Conservation (phyloP, 805 yeast genomes). For the Wickerhamiella lipophila region DNA sequence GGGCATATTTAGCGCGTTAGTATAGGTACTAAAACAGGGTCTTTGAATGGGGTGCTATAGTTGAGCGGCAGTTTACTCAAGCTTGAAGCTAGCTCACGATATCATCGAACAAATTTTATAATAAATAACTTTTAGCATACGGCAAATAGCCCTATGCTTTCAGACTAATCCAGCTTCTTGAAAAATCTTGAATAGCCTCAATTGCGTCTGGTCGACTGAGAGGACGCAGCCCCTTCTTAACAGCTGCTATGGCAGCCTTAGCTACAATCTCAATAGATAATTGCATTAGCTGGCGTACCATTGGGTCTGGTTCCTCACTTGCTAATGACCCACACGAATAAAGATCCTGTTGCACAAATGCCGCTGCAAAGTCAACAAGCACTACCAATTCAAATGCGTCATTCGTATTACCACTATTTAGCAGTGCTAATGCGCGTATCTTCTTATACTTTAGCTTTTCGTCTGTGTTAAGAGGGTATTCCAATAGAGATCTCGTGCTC, state of each 20-base stretch:
- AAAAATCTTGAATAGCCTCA: neutral
- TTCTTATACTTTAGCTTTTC: neutral
- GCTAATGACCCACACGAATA: neutral
- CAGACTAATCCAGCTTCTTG: neutral
- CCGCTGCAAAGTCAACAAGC: neutral
- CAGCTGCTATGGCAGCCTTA: neutral
- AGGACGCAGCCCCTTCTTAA: neutral
- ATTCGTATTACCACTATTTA: neutral
- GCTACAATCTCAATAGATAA: neutral
- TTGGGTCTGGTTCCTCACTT: neutral
- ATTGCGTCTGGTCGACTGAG: neutral
- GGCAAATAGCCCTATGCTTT: neutral
- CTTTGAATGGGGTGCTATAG: neutral
- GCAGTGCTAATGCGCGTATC: neutral
- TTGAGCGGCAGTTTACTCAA: too few relatives aligned
- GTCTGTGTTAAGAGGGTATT: neutral
- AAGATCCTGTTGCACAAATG: neutral
- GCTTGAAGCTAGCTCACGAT: too few relatives aligned
- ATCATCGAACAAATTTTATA: too few relatives aligned
- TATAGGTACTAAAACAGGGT: too few relatives aligned
- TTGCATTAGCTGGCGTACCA: neutral
- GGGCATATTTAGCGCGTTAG: slow-evolving; percentile 41
- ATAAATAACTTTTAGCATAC: too few relatives aligned
- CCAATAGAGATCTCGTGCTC: neutral
- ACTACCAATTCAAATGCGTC: neutral